Evolutionary conservation across 75 land plant genomes (phyloP).

Genomic region (Larix kaempferi): DNA sequence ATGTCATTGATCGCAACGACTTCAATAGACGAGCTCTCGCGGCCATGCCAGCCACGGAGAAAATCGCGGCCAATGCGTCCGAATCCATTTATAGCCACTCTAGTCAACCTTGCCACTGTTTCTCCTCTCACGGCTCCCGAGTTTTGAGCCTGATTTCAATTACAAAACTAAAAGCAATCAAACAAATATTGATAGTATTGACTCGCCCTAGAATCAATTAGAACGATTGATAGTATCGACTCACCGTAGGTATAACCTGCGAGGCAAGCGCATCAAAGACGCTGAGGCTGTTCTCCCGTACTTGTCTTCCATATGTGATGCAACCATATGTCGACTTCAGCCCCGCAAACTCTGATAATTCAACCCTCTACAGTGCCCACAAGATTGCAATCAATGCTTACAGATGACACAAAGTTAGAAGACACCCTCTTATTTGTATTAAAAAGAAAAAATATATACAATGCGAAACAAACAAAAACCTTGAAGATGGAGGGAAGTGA

Average conservation of each 20-base stretch:
- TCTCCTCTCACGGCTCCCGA: conserved; percentile 38
- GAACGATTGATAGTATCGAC: neutral
- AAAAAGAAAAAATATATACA: neutral
- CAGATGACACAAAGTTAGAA: neutral
- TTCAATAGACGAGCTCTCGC: conserved; percentile 84
- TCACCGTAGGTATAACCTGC: conserved; percentile 46
- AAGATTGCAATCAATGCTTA: neutral
- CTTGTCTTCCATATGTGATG: conserved; percentile 13
- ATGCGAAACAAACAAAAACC: neutral
- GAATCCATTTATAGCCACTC: conserved; percentile 89
- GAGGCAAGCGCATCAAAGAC: conserved; percentile 6
- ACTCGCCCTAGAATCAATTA: too few species aligned
- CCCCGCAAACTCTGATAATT: conserved; percentile 48
- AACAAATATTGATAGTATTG: neutral
- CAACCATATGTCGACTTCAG: conserved; percentile 19
- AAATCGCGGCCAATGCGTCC: conserved; percentile 93
- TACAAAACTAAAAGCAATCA: too few species aligned
- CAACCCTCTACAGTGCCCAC: conserved; percentile 29
- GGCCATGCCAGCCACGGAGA: conserved; percentile 92
- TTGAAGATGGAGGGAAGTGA: neutral
- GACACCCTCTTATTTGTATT: too few species aligned
- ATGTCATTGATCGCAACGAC: conserved; percentile 80
- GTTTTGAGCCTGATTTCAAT: conserved; percentile 41
- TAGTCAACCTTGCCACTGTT: conserved; percentile 77
- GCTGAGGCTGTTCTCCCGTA: neutral